phyloP scores from a whole-genome alignment of 2,329 filamentous ascomycete species.

The Trichoderma sp. region DNA sequence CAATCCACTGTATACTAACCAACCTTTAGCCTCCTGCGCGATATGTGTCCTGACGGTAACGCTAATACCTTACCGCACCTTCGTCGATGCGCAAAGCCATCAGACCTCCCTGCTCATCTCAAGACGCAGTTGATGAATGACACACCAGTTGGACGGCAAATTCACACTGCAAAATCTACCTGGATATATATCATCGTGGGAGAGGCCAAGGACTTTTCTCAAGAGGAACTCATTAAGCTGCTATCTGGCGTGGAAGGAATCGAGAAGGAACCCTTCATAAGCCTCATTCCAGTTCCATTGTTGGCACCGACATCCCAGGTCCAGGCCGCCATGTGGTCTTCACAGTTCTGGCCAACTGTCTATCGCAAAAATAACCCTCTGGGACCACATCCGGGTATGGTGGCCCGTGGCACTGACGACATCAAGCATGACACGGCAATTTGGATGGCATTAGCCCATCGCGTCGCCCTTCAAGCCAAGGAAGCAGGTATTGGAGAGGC shows the following conservation, averaged over 20 bases:
- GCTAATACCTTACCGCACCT: conserved; percentile 68
- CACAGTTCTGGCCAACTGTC: conserved; percentile 77
- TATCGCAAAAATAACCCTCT: conserved; percentile 87
- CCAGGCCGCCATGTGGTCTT: conserved; percentile 72
- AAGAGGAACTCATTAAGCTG: conserved; percentile 49
- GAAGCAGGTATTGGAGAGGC: conserved; percentile 60
- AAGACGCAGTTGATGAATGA: conserved; percentile 61
- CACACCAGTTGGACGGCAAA: conserved; percentile 50
- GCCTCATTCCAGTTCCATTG: conserved; percentile 65
- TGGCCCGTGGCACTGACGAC: conserved; percentile 66
- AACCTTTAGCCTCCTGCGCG: conserved; percentile 49
- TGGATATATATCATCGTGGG: conserved; percentile 59
- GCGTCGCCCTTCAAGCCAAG: conserved; percentile 59
- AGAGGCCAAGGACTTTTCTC: conserved; percentile 49
- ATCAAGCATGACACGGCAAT: conserved; percentile 60
- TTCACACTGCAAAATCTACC: conserved; percentile 58
- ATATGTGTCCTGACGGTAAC: conserved; percentile 56
- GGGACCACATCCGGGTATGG: conserved; percentile 74
- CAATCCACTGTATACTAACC: conserved; percentile 21
- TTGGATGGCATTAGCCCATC: conserved; percentile 67
- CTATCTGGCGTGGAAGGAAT: conserved; percentile 50
- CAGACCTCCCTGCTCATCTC: conserved; percentile 64
- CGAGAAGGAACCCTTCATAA: conserved; percentile 55
- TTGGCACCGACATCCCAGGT: conserved; percentile 71
- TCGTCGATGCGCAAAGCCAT: conserved; percentile 70